Conservation (phyloP, 768 basidiomycete genomes). For the Amanita thiersii region DNA sequence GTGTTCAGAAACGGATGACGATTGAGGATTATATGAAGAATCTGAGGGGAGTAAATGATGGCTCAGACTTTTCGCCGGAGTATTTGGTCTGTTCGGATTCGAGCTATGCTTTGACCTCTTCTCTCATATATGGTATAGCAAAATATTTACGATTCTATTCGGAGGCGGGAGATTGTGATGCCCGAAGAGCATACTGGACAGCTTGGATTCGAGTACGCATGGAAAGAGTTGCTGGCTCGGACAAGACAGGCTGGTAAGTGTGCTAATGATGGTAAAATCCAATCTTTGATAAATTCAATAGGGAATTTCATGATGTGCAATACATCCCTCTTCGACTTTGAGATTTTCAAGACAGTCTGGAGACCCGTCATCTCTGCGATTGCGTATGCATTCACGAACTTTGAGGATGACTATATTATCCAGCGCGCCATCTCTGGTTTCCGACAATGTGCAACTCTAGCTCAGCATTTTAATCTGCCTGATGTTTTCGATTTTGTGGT, state of each 20-base stretch:
- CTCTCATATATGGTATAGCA: constrained; percentile 40
- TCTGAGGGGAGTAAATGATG: constrained; percentile 86
- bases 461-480: constrained; percentile 79
- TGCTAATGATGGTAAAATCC: background rate
- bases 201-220: constrained; percentile 96
- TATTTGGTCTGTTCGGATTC: constrained; percentile 59
- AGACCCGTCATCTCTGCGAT: constrained; percentile 90
- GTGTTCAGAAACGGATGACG: constrained; percentile 91
- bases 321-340: constrained; percentile 71
- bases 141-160: constrained; percentile 89
- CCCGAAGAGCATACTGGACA: constrained; percentile 97
- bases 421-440: constrained; percentile 95
- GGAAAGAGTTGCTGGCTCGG: constrained; percentile 89
- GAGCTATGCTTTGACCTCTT: background rate
- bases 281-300: constrained; percentile 17
- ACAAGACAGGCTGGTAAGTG: constrained; percentile 68
- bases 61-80: constrained; percentile 72
- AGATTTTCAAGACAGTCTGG: constrained; percentile 95
- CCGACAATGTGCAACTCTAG: constrained; percentile 90
- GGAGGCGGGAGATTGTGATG: constrained; percentile 91
- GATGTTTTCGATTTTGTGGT: constrained; percentile 98
- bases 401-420: constrained; percentile 95
- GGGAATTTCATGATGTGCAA: constrained; percentile 73
- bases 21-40: constrained; percentile 92
- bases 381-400: constrained; percentile 91